These are phyloP conservation scores for Chlorophyllum brunneum DNA, from an alignment of 768 basidiomycete genomes.

Conservation along the genomic window DNA sequence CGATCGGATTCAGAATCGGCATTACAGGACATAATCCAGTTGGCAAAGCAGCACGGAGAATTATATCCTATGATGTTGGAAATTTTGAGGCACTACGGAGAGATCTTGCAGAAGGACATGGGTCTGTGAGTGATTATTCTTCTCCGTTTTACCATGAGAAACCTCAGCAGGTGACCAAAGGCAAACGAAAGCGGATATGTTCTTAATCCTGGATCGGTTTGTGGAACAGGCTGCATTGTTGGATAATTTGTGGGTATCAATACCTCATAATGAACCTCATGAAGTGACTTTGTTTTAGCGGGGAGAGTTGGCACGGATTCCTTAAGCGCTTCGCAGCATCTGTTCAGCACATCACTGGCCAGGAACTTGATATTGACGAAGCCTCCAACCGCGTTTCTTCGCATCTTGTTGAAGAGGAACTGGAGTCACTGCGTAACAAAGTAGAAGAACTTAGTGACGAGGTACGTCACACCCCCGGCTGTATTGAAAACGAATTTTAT, in stretches of 20 bases:
- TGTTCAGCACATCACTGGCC: constrained; percentile 64
- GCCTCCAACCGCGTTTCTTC: constrained; percentile 31
- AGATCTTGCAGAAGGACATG: constrained; percentile 54
- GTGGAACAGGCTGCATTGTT: constrained; percentile 55
- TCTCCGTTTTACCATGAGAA: not conserved
- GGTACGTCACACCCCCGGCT: constrained; percentile 31
- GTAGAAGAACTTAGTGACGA: constrained; percentile 66
- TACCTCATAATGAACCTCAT: not conserved
- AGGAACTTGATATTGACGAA: constrained; percentile 51
- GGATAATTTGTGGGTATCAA: constrained; percentile 55
- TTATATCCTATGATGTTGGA: constrained; percentile 60
- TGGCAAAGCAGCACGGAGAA: constrained; percentile 59
- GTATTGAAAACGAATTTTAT: constrained; percentile 1
- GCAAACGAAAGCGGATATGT: constrained; percentile 55
- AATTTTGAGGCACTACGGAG: constrained; percentile 52
- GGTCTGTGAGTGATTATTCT: constrained; percentile 48
- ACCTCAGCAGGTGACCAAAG: constrained; percentile 30
- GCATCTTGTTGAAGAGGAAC: constrained; percentile 53
- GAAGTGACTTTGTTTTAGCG: constrained; percentile 34
- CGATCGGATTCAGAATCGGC: constrained; percentile 50
- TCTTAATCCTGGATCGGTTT: constrained; percentile 62
- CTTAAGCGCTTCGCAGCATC: constrained; percentile 57
- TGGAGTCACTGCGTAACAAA: constrained; percentile 52
- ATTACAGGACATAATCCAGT: constrained; percentile 55
- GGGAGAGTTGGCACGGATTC: constrained; percentile 61